A percentile compares a stretch with the other conserved stretches of the same genome.
phyloP scores from a whole-genome alignment of 345 rosid genomes.

The Erucastrum elatum region DNA sequence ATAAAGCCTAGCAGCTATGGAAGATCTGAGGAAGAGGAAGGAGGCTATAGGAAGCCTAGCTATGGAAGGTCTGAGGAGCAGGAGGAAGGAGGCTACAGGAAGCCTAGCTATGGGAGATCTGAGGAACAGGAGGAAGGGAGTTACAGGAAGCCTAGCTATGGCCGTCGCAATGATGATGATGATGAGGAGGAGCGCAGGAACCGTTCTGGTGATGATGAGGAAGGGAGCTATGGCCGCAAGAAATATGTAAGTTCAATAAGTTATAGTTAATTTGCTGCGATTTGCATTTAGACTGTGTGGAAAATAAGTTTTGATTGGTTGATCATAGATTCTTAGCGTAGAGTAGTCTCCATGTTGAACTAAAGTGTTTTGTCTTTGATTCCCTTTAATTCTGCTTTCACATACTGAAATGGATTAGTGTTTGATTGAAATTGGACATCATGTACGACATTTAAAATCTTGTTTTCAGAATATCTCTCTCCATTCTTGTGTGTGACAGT shows the following conservation, averaged over 20 bases:
- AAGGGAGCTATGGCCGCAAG: constrained; percentile 71
- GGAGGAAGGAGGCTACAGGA: constrained; percentile 33
- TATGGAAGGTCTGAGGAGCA: constrained; percentile 36
- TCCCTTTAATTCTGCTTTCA: neutral
- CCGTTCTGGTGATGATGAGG: constrained; percentile 58
- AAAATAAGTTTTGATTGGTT: neutral
- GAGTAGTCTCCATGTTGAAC: neutral
- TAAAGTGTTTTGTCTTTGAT: neutral
- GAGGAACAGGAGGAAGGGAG: constrained; percentile 1
- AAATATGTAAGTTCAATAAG: constrained; percentile 59
- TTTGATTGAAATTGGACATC: neutral
- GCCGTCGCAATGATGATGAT: constrained; percentile 56
- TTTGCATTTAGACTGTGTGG: constrained; percentile 1
- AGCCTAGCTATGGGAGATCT: constrained; percentile 41
- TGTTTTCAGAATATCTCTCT: neutral
- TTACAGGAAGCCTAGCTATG: constrained; percentile 39
- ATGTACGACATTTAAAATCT: neutral
- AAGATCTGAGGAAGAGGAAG: constrained; percentile 34
- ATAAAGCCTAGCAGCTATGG: constrained; percentile 39
- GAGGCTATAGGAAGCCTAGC: constrained; percentile 36
- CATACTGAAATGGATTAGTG: neutral
- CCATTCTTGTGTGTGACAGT: neutral
- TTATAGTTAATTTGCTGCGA: neutral
- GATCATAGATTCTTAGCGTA: neutral
- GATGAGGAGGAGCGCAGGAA: constrained; percentile 49